phyloP scores from a whole-genome alignment of 129 eudicot species.

The Arctium minus region DNA sequence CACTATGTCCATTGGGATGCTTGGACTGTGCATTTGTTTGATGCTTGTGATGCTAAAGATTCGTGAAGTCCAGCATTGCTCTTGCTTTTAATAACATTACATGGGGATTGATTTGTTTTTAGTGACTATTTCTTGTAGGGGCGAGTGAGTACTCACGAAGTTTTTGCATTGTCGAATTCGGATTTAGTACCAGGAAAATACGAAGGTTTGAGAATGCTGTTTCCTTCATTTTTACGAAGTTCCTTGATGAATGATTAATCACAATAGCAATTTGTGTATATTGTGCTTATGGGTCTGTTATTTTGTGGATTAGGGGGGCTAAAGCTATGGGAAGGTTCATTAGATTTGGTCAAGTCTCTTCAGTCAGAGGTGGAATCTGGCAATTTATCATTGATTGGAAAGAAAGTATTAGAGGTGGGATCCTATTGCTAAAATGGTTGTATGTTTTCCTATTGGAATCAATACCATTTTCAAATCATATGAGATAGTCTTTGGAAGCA shows the following conservation, averaged over 20 bases:
- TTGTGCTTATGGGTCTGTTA: not conserved
- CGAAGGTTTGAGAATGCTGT: constrained; percentile 54
- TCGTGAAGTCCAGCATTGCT: not conserved
- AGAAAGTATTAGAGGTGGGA: constrained; percentile 86
- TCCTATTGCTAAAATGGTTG: constrained; percentile 36
- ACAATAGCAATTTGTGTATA: not conserved
- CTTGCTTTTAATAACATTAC: not conserved
- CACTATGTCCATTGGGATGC: not conserved
- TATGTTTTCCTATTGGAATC: not conserved
- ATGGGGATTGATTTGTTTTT: not conserved
- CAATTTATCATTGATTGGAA: constrained; percentile 48
- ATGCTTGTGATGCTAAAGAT: not conserved
- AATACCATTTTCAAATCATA: not conserved
- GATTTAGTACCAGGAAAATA: constrained; percentile 97
- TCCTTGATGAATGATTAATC: not conserved
- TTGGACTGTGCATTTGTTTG: not conserved
- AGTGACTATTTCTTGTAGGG: constrained; percentile 48
- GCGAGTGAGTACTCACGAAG: constrained; percentile 85
- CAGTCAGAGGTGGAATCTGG: constrained; percentile 53
- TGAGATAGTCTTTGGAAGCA: not conserved
- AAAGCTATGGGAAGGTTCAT: constrained; percentile 98
- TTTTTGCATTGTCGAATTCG: constrained; percentile 74
- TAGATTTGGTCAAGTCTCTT: constrained; percentile 72
- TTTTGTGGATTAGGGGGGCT: constrained; percentile 62
- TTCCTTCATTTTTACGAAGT: not conserved